phyloP scores from a whole-genome alignment of 768 basidiomycete species.

The Phlegmacium glaucopus region DNA sequence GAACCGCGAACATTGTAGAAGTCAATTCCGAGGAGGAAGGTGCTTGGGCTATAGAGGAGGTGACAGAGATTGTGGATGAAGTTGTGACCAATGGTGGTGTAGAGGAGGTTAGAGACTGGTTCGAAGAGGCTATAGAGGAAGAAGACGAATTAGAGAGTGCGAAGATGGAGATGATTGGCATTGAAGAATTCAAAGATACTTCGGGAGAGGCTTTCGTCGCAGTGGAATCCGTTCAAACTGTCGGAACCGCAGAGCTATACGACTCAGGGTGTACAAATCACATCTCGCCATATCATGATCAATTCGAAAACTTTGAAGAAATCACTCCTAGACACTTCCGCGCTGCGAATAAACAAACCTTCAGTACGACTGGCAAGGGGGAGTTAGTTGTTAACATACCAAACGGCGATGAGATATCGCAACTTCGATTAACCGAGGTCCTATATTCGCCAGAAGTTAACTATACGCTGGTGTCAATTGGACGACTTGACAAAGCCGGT shows the following conservation, averaged over 20 bases:
- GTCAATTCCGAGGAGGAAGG: too few relatives aligned
- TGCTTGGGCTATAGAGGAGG: too few relatives aligned
- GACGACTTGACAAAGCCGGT: constrained; percentile 31
- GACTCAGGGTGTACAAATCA: constrained; percentile 29
- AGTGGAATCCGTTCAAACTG: background rate
- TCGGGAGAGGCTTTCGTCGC: background rate
- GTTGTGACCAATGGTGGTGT: too few relatives aligned
- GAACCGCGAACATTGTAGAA: too few relatives aligned
- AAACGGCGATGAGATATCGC: constrained; percentile 22
- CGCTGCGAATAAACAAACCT: constrained; percentile 30
- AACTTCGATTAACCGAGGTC: constrained; percentile 29
- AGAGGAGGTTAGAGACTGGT: too few relatives aligned
- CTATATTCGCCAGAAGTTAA: constrained; percentile 33
- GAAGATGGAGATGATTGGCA: too few relatives aligned
- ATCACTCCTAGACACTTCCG: constrained; percentile 20
- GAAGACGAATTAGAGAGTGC: too few relatives aligned
- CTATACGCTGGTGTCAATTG: constrained; percentile 36
- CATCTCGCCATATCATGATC: constrained; percentile 25
- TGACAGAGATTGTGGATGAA: too few relatives aligned
- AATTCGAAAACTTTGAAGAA: constrained; percentile 18
- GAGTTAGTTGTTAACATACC: constrained; percentile 29
- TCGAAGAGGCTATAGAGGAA: too few relatives aligned
- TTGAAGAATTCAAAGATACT: too few relatives aligned
- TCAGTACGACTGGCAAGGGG: constrained; percentile 26
- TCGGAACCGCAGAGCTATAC: constrained; percentile 14